A percentile compares a stretch with the other conserved stretches of the same genome.
phyloP scores from a whole-genome alignment of 352 stramenopile species.

The Pythium sukuiense region DNA sequence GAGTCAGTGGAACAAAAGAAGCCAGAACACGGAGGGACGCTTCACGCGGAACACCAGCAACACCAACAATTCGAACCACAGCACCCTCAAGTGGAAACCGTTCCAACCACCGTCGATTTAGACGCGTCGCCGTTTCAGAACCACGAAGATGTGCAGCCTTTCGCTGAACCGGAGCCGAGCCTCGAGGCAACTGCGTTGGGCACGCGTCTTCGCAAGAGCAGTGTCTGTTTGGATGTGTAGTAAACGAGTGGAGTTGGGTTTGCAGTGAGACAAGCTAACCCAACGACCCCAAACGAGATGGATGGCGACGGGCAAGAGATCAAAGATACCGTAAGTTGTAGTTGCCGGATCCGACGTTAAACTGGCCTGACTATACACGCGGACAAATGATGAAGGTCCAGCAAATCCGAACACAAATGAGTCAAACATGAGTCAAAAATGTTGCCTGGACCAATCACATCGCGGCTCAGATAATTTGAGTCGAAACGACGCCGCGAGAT shows the following conservation, averaged over 20 bases:
- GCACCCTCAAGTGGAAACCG: not conserved
- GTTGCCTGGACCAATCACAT: conserved; percentile 13
- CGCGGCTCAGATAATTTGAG: not conserved
- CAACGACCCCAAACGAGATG: not conserved
- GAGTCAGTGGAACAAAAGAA: conserved; percentile 10
- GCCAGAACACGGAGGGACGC: not conserved
- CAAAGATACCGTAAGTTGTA: conserved; percentile 13
- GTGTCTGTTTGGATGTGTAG: conserved; percentile 19
- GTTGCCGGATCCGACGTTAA: conserved; percentile 7
- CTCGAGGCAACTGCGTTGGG: not conserved
- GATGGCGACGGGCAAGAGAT: not conserved
- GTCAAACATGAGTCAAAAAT: not conserved
- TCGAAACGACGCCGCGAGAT: not conserved
- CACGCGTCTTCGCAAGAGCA: conserved; percentile 14
- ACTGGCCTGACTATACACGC: conserved; percentile 9
- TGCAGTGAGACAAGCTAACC: not conserved
- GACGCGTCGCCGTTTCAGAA: not conserved
- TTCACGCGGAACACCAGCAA: not conserved
- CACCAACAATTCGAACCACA: not conserved
- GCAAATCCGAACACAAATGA: conserved; percentile 18
- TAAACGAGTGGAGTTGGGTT: not conserved
- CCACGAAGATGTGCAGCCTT: not conserved
- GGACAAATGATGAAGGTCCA: not conserved
- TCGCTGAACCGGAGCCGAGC: not conserved
- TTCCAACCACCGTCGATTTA: not conserved